These are phyloP conservation scores for Ceratobasidium sp. DNA, from an alignment of 1,284 basidiomycete species.

Conservation along the genomic window DNA sequence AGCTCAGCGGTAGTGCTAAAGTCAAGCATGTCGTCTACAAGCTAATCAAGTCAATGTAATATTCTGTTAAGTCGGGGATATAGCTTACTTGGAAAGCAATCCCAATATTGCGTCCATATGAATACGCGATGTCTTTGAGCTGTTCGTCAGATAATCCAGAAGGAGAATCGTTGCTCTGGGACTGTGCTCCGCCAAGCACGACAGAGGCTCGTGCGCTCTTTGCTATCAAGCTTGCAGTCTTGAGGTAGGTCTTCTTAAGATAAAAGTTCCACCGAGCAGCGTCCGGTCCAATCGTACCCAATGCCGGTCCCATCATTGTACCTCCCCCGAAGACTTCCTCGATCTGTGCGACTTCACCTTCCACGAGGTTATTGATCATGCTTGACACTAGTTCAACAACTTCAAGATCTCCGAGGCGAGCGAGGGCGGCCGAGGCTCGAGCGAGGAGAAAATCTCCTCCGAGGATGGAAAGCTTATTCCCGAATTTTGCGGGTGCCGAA, in stretches of 20 bases:
- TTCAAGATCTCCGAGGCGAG: constrained; percentile 87
- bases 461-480: constrained; percentile 95
- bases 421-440: constrained; percentile 88
- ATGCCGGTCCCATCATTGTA: constrained; percentile 22
- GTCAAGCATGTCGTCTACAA: constrained; percentile 93
- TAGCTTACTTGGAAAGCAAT: constrained; percentile 90
- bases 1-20: constrained; percentile 78
- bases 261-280: constrained; percentile 82
- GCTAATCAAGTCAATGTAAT: constrained; percentile 62
- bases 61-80: not conserved
- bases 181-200: constrained; percentile 87
- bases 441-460: constrained; percentile 97
- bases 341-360: constrained; percentile 95
- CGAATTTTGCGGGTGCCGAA: constrained; percentile 88
- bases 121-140: constrained; percentile 95
- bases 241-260: constrained; percentile 94
- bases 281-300: constrained; percentile 54
- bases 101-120: constrained; percentile 89
- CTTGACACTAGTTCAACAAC: constrained; percentile 94
- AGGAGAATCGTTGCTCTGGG: not conserved
- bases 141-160: constrained; percentile 66
- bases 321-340: constrained; percentile 58
- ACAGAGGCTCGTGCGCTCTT: constrained; percentile 92
- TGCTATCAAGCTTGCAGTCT: constrained; percentile 96
- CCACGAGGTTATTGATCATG: constrained; percentile 94